Evolutionary conservation across 345 rosid genomes (phyloP).

Genomic region (Pistacia integerrima): DNA sequence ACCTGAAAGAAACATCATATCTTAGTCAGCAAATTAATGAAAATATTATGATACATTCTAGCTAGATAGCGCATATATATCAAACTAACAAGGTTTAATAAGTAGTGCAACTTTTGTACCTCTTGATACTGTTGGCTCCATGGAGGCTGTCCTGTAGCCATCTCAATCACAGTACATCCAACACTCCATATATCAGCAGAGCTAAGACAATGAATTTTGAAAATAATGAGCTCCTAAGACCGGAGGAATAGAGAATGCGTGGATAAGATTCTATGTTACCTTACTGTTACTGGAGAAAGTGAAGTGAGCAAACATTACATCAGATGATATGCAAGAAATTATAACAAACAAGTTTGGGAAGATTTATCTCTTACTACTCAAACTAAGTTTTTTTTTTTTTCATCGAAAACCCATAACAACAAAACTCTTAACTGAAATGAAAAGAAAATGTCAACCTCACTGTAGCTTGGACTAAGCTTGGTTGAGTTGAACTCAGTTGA

Average conservation of each 20-base stretch:
- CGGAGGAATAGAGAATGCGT: neutral
- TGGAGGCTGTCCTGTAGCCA: constrained; percentile 98
- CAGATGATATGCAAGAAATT: neutral
- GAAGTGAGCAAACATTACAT: neutral
- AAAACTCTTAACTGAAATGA: neutral
- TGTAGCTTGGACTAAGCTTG: neutral
- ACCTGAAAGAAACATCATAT: constrained; percentile 50
- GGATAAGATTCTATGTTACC: constrained; percentile 7
- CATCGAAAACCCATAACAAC: neutral
- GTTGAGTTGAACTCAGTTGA: neutral
- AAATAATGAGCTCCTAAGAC: constrained; percentile 24
- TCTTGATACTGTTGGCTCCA: constrained; percentile 97
- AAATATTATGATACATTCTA: constrained; percentile 1
- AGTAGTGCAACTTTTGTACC: constrained; percentile 44
- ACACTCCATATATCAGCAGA: constrained; percentile 98
- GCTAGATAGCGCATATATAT: neutral
- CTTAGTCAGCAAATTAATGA: constrained; percentile 22
- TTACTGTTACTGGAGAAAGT: neutral
- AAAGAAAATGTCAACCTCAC: neutral
- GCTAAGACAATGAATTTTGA: constrained; percentile 41
- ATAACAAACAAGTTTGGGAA: neutral
- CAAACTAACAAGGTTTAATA: constrained; percentile 6
- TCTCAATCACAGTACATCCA: constrained; percentile 96
- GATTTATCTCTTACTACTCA: neutral
- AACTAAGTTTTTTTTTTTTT: neutral